phyloP scores from a whole-genome alignment of 495 filamentous ascomycete species.

The Penicillium lividum region DNA sequence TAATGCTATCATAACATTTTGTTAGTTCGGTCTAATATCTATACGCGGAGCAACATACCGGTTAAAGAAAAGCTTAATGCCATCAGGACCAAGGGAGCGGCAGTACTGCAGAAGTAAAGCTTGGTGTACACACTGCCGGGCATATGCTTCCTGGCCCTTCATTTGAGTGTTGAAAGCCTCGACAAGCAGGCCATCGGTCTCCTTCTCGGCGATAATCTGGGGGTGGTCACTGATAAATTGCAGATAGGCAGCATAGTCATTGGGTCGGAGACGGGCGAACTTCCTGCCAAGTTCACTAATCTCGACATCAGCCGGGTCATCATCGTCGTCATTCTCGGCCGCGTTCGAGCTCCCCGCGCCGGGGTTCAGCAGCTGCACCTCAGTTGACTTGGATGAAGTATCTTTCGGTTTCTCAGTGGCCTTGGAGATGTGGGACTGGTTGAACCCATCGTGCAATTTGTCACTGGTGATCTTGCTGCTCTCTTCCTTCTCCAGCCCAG shows the following conservation, averaged over 20 bases:
- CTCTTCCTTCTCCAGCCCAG: conserved; percentile 84
- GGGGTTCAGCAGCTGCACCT: conserved; percentile 84
- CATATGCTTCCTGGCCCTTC: conserved; percentile 70
- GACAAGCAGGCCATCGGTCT: conserved; percentile 87
- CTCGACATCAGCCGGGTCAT: conserved; percentile 71
- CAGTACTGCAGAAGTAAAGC: conserved; percentile 93
- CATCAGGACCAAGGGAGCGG: conserved; percentile 81
- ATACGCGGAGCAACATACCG: conserved; percentile 43
- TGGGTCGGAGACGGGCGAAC: conserved; percentile 77
- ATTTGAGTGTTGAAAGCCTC: conserved; percentile 87
- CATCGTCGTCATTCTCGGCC: conserved; percentile 58
- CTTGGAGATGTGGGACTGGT: conserved; percentile 76
- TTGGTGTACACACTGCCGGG: conserved; percentile 91
- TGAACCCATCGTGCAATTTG: conserved; percentile 86
- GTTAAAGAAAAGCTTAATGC: conserved; percentile 92
- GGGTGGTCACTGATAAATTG: conserved; percentile 76
- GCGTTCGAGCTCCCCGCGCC: conserved; percentile 49
- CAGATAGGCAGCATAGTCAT: conserved; percentile 69
- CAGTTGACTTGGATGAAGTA: conserved; percentile 27
- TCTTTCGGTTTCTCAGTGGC: conserved; percentile 44
- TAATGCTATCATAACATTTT: conserved; percentile 58
- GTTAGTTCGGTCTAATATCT: conserved; percentile 13
- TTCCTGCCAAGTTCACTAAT: conserved; percentile 72
- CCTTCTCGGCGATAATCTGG: conserved; percentile 75
- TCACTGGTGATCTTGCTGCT: conserved; percentile 92